Percentiles rank a stretch among this genome's conserved stretches.
These are phyloP conservation scores for Solanum pimpinellifolium DNA, from an alignment of 257 asterid species.

Conservation along the genomic window DNA sequence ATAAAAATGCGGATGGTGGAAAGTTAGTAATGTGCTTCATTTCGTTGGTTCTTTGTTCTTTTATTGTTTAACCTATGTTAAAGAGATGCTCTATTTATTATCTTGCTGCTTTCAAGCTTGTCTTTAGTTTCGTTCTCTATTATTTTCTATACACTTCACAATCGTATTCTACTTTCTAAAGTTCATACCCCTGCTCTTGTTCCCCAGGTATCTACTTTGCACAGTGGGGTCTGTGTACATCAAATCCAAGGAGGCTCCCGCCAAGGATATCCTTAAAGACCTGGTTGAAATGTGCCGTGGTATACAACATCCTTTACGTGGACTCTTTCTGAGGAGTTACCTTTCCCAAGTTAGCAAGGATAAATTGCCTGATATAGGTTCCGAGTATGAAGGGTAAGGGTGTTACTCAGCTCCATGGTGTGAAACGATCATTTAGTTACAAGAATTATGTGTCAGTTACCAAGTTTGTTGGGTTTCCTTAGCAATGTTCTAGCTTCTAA, in stretches of 20 bases:
- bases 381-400: constrained; percentile 95
- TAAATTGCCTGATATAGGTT: constrained; percentile 92
- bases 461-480: background rate
- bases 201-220: constrained; percentile 77
- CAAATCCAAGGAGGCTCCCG: constrained; percentile 97
- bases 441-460: background rate
- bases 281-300: constrained; percentile 99
- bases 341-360: constrained; percentile 98
- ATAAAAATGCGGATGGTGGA: background rate
- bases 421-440: background rate
- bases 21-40: background rate
- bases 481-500: background rate
- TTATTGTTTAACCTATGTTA: background rate
- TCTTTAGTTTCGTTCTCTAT: background rate
- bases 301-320: constrained; percentile 93
- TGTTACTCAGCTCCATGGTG: background rate
- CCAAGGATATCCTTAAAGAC: constrained; percentile 93
- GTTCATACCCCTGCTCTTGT: constrained; percentile 9
- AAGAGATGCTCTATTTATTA: background rate
- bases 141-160: background rate
- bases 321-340: constrained; percentile 91
- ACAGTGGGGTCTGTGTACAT: constrained; percentile 96
- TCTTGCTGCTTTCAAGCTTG: background rate
- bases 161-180: background rate
- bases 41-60: background rate